Evolutionary conservation across 1,139 yeast species (phyloP), one percentile per base, ranked within the genome.

Genomic region (Meyerozyma guilliermondii): DNA sequence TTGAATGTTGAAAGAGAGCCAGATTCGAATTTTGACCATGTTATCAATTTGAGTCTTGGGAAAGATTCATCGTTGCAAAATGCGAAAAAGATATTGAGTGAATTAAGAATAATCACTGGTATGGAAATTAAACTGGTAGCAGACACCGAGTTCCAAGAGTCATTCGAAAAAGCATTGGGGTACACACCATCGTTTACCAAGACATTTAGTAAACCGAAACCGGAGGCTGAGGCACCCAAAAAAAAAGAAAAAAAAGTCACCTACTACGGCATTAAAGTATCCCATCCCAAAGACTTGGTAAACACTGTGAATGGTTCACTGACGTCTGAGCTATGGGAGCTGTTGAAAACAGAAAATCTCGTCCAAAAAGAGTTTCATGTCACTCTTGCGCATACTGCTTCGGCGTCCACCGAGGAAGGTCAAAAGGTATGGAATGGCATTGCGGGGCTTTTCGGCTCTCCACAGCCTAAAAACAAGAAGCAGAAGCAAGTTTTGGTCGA

Each of bases 321-420:
- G 7, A 35, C 28, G 7, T 44, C 48, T 36, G 51, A 59, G 39
- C 49, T 49, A 40, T 84, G 71, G 68, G 35, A 43, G 7, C 24
- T 42, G 6, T 48, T 69, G 28, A 58, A 68, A 36, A 41, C 55
- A 0, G 49, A 46, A 0, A 52, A 63, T 3, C 63, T 81, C 31
- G 60, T 83, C 0, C 89, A 83, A 52, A 43, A 56, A 0, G 73
- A 69, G 33, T 85, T 88, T 53, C 98, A 92, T 58, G 78, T 91
- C 1, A 92, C 98, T 0, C 59, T 91, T 37, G 78, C 81, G 0
- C 98, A 92, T 57, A 49, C 58, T 0, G 54, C 58, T 13, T 59
- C 65, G 8, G 52, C 63, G 10, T 64, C 60, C 33, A 55, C 41
- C 3, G 48, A 51, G 26, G 58, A 57, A 35, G 57, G 59, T 39